Base-by-base conservation (phyloP, 495 filamentous ascomycete species). In the Ramalina intermedia region DNA sequence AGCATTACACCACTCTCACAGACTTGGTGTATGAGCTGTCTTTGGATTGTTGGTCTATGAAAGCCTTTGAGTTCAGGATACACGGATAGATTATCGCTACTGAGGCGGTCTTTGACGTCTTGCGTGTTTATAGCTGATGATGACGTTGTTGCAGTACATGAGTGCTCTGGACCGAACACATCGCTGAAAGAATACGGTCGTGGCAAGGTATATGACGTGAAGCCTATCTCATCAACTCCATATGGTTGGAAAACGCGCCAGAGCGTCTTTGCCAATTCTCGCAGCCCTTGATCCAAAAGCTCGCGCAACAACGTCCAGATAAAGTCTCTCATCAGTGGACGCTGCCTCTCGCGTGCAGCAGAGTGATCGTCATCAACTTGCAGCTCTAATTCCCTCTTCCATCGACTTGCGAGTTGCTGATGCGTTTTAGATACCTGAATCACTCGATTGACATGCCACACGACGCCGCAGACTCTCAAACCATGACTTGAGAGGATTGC, bases 161-260 rank as follows among this genome's bases (percentile, higher is more conserved):
- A 2, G n/a, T 12, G n/a, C 1, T 13, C 12, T 3, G 2, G 12
- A 13, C 26, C 40, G 21, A 44, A 50, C 2, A 50, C 37, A 1
- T 21, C 37, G 9, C 33, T 40, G 24, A 46, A 50, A 20, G 47
- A 21, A 26, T 48, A 50, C 11, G 47, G 37, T 6, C 17, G 29
- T 9, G 41, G 9, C 47, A 12, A 13, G 1, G 16, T 2, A n/a
- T 14, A 21, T n/a, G 12, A 12, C 18, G 2, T 9, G 1, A n/a
- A 12, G 12, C 18, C 17, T 17, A 4, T 48, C 11, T 12, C 40
- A 17, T 50, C 18, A 11, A 16, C 9, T 23, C 47, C 40, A 50
- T 2, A n/a, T 3, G 47, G 47, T 33, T 46, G 38, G 7, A 50
- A 46, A 21, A 50, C 46, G 18, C 35, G 17, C 47, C 47, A 50